Percentiles rank a stretch among this genome's conserved stretches.
phyloP scores from a whole-genome alignment of 2,329 filamentous ascomycete species.

The Akanthomyces dipterigenus region DNA sequence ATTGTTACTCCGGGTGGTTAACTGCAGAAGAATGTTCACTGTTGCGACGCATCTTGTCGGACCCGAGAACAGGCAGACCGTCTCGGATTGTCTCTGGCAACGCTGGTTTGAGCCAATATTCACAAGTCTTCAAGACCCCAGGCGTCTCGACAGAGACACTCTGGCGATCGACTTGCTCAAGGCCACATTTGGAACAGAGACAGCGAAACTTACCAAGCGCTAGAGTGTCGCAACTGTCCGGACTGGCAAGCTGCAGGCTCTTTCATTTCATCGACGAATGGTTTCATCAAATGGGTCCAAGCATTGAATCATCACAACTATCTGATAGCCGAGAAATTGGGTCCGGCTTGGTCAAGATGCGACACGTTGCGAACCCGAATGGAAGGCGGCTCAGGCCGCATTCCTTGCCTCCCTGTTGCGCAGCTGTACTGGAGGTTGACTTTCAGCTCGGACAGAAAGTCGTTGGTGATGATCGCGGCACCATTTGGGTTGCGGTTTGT shows the following conservation, averaged over 20 bases:
- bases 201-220: background rate
- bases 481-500: constrained; percentile 21
- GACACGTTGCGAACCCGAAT: constrained; percentile 15
- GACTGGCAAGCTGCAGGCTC: constrained; percentile 25
- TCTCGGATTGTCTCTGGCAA: constrained; percentile 18
- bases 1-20: constrained; percentile 18
- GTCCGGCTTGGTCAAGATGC: constrained; percentile 17
- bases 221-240: constrained; percentile 13
- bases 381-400: constrained; percentile 10
- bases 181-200: constrained; percentile 16
- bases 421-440: constrained; percentile 19
- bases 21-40: constrained; percentile 23
- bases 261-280: constrained; percentile 20
- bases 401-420: constrained; percentile 14
- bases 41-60: constrained; percentile 21
- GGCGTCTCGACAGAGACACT: constrained; percentile 4
- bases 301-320: constrained; percentile 19
- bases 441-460: constrained; percentile 17
- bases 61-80: constrained; percentile 13
- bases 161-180: constrained; percentile 16
- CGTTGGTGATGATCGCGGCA: constrained; percentile 20
- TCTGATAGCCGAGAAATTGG: constrained; percentile 19
- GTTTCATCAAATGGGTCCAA: constrained; percentile 23
- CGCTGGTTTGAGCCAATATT: constrained; percentile 20
- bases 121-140: constrained; percentile 20